A percentile compares a stretch with the other conserved stretches of the same genome.
Conservation (phyloP, 2,329 filamentous ascomycete species). For the Grosmannia clavigera region DNA sequence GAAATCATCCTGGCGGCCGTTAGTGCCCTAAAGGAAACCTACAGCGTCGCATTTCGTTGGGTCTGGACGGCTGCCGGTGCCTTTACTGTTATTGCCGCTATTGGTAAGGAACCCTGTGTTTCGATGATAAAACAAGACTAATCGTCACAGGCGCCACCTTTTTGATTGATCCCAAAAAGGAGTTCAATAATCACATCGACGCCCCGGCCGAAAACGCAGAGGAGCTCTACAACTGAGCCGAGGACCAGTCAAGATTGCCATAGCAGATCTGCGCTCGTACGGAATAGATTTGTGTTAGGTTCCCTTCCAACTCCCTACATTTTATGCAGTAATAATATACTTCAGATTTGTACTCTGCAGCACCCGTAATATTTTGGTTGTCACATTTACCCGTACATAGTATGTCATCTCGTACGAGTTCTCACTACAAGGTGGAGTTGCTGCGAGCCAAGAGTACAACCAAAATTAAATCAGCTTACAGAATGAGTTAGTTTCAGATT, state of each 20-base stretch:
- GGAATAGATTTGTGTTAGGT: too few relatives aligned
- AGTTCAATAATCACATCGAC: conserved; percentile 26
- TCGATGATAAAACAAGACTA: neutral
- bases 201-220: conserved; percentile 21
- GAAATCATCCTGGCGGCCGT: conserved; percentile 5
- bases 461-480: too few relatives aligned
- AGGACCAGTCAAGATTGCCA: neutral
- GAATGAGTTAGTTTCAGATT: too few relatives aligned
- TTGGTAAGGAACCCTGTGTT: neutral
- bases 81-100: conserved; percentile 5
- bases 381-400: too few relatives aligned
- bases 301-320: too few relatives aligned
- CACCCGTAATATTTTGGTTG: too few relatives aligned
- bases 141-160: conserved; percentile 12
- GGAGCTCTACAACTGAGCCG: neutral
- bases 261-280: neutral
- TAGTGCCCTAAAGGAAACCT: conserved; percentile 2
- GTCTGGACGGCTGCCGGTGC: conserved; percentile 6
- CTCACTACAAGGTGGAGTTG: too few relatives aligned
- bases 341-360: too few relatives aligned
- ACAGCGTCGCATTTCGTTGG: conserved; percentile 4
- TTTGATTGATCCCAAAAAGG: conserved; percentile 21
- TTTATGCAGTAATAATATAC: too few relatives aligned
- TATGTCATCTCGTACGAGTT: too few relatives aligned
- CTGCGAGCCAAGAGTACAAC: too few relatives aligned